Evolutionary conservation across 2,329 filamentous ascomycete genomes (phyloP), one percentile per base, ranked within the genome.

Genomic region (Penicillium fuscoglaucum): DNA sequence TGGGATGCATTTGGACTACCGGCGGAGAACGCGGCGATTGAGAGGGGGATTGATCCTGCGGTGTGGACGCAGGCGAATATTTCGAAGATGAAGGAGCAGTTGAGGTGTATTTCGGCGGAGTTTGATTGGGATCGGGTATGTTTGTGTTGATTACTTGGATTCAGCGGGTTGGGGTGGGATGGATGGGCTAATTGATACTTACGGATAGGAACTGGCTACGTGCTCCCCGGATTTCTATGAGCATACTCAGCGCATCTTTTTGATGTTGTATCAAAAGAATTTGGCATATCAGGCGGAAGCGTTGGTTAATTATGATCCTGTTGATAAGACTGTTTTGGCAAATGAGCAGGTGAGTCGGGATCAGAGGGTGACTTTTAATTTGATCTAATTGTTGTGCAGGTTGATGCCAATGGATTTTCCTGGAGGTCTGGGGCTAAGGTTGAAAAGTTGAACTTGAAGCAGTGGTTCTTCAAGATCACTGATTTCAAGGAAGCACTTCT

Each of bases 1-100:
- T 96, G 92, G 91, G 92, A 96, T 79, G 90, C 91, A 6, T 96
- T 96, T 76, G 92, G 92, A 2, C 79, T 96, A 56, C 92, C 92
- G 12, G 92, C 92, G 44, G 92, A 96, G 75, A 96, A 96, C 77
- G 92, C 92, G 19, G 92, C 92, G 9, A 89, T 96, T 57, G 90
- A 96, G 75, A 81, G 89, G 61, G 90, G 90, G 13, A 82, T 93
- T 60, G 85, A 90, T 68, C 91, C 92, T 1, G 88, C 84, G 8
- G 80, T 80, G 8, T 96, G 92, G 92, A 96, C 92, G 0, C 83
- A 81, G 69, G 80, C 82, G 66, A 96, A 96, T 70, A 96, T 96
- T 66, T 80, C 80, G 40, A 87, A 84, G 68, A 96, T 96, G 92
- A 96, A 92, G 80, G 80, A 85, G 63, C 91, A 96, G 77, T 77